Evolutionary conservation across 2,329 filamentous ascomycete genomes (phyloP).

Genomic region (Cryphonectria nitschkei): DNA sequence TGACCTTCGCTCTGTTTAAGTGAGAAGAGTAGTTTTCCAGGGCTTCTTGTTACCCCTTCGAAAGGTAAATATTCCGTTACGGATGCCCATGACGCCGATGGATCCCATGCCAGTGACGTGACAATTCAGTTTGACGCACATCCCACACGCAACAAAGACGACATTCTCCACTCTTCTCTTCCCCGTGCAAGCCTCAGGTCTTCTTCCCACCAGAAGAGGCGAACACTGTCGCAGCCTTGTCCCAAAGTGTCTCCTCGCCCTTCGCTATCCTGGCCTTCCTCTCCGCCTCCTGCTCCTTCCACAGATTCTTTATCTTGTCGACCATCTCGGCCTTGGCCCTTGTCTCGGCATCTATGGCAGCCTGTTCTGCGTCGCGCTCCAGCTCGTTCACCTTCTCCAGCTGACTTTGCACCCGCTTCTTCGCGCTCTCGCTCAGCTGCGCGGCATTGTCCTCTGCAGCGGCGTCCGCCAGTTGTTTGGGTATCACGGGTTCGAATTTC

Average conservation of each 20-base stretch:
- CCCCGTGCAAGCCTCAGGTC: constrained; percentile 1
- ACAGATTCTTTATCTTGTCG: constrained; percentile 56
- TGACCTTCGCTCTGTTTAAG: not conserved
- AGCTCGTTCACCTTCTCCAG: constrained; percentile 61
- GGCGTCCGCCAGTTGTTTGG: constrained; percentile 35
- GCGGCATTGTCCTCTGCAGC: constrained; percentile 21
- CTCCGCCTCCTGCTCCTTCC: constrained; percentile 58
- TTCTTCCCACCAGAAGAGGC: constrained; percentile 22
- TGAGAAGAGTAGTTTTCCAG: not conserved
- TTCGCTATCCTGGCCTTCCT: constrained; percentile 60
- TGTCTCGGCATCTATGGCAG: constrained; percentile 65
- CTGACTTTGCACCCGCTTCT: constrained; percentile 55
- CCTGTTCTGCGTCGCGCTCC: constrained; percentile 65
- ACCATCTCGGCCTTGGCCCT: constrained; percentile 64
- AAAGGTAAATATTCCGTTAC: not conserved
- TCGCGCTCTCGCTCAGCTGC: constrained; percentile 51
- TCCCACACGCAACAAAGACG: not conserved
- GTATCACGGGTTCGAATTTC: constrained; percentile 61
- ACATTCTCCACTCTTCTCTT: not conserved
- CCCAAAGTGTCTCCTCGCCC: constrained; percentile 52
- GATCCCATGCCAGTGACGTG: not conserved
- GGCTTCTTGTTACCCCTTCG: not conserved
- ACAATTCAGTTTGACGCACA: not conserved
- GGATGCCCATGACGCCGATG: not conserved
- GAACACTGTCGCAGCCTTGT: constrained; percentile 43